Conservation (phyloP, 352 stramenopile genomes). For the Peronospora farinosa region DNA sequence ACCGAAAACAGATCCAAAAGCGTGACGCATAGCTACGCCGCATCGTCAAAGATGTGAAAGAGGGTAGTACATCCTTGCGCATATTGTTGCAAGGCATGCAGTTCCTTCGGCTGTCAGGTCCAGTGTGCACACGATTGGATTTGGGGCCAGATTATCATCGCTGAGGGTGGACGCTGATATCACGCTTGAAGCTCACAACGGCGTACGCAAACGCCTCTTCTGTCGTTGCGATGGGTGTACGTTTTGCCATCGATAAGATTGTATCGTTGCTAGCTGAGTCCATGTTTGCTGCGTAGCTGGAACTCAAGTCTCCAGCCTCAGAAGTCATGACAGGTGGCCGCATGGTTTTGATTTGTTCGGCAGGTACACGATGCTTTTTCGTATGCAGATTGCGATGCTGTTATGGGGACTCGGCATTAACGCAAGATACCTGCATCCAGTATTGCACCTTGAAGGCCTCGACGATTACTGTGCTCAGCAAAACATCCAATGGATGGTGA, state of each 20-base stretch:
- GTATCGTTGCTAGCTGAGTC: constrained; percentile 57
- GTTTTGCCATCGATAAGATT: constrained; percentile 84
- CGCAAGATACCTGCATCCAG: constrained; percentile 76
- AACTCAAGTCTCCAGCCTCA: constrained; percentile 29
- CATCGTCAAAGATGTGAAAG: constrained; percentile 61
- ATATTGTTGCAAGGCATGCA: constrained; percentile 68
- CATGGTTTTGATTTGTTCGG: constrained; percentile 71
- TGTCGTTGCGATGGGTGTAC: constrained; percentile 75
- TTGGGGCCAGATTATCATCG: constrained; percentile 68
- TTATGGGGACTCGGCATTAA: constrained; percentile 68
- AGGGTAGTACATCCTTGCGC: constrained; percentile 56
- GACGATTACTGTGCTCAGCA: constrained; percentile 79
- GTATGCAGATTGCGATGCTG: constrained; percentile 74
- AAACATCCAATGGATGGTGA: constrained; percentile 77
- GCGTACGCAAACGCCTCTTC: constrained; percentile 65
- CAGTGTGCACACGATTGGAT: constrained; percentile 63
- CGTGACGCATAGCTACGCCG: constrained; percentile 54
- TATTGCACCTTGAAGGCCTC: constrained; percentile 74
- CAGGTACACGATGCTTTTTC: constrained; percentile 62
- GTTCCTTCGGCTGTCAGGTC: constrained; percentile 49
- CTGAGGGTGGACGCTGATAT: constrained; percentile 74
- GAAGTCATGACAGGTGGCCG: constrained; percentile 39
- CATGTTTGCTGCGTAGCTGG: constrained; percentile 24
- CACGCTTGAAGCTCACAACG: constrained; percentile 72
- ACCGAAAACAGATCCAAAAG: constrained; percentile 60